Base-by-base conservation (phyloP, 345 rosid species). In the Boechera divaricarpa region DNA sequence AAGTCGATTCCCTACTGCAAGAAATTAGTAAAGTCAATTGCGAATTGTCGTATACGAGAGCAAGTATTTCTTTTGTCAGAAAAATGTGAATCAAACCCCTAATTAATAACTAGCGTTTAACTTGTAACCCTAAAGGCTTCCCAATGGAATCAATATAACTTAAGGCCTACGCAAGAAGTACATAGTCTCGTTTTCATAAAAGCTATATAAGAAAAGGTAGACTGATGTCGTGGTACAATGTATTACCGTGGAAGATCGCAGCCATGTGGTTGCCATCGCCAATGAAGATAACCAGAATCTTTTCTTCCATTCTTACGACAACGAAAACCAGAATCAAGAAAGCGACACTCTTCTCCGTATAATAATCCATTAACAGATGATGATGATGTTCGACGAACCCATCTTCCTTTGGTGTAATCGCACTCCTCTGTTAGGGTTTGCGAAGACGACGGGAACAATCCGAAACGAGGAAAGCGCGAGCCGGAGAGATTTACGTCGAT, bases 251-350 rank as follows among this genome's bases (percentile, higher is more conserved):
- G 91, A 70, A 92, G 83, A 80, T 87, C 80, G 59, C 99, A 89
- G 57, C 88, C 84, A 33, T 90, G 42, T 4, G 98, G 97, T 72
- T 91, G 90, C 97, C 99, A 95, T 63, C 92, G 85, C 99, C 98
- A 92, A 41, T 85, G 85, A 16, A 73, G 92, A 81, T 80, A 92
- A 72, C 78, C 90, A 0, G 69, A 71, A 44, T 92, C 94, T 21
- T 71, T 79, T 75, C 99, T 86, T 21, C 99, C 98, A 3, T 84
- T 85, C 8, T 53, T 56, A 1, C 39, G 86, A 63, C 98, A 92
- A 4, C 84, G 90, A 71, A 95, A 92, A 5, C 98, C 99, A 0
- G 89, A 87, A 73, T 92, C 96, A 32, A 92, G 94, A 77, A 94
- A 94, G 8, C 83, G 88, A 87, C 96, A 95, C 39, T 73, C 80